Evolutionary conservation across 129 eudicot genomes (phyloP), one percentile per base, ranked within the genome.

Genomic region (Tagetes erecta): DNA sequence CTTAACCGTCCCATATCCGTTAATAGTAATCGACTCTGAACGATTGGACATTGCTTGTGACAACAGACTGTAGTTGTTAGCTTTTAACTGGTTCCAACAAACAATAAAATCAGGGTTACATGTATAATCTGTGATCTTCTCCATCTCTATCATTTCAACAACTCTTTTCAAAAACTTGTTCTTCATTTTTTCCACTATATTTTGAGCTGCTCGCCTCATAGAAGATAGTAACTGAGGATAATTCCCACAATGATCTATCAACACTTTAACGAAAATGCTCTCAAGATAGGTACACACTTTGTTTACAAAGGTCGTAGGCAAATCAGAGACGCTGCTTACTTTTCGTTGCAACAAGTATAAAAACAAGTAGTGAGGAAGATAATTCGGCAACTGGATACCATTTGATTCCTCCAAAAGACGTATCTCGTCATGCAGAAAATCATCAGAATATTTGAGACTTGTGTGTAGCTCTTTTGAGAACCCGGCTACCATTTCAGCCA

Each of bases 371-470:
- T 78, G 67, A 6, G 81, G 44, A 33, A 66, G 41, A 10, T 67
- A 79, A 58, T 70, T 39, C 14, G 81, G 76, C 14, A 79, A 66
- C 37, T 67, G 75, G 11, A 83, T 70, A 2, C 84, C 79, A n/a
- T 76, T 76, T 5, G 80, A 68, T 49, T 83, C 87, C 51, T 80
- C 80, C 13, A 83, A 55, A 27, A 75, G 70, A 14, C 58, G 11
- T 36, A 83, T 67, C 39, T 83, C 87, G 2, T 83, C 87, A n/a
- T 71, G 71, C 2, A 83, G 71, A 67, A 82, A 77, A 20, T 62
- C 30, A 7, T 71, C 41, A 45, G 64, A n/a, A 73, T 40, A 20
- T 9, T 55, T 55, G 11, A 10, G 52, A 58, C 31, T 59, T 0
- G 59, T 36, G 50, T 38, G 53, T 6, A 80, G 73, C 44, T 73